Conservation (phyloP, 768 basidiomycete genomes). For the Megacollybia marginata region DNA sequence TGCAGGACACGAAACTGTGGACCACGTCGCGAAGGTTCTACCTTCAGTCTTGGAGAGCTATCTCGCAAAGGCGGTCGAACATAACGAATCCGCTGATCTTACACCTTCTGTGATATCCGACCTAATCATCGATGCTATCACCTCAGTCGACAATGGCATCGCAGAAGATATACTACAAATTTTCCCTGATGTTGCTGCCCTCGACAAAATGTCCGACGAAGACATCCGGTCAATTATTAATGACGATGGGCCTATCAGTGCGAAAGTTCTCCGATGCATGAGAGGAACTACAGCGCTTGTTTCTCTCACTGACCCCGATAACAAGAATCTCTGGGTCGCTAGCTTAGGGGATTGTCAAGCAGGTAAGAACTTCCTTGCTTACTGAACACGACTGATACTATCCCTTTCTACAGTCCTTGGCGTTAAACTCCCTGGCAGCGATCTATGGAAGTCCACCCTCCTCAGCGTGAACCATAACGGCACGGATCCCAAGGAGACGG, state of each 20-base stretch:
- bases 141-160: slow-evolving; percentile 29
- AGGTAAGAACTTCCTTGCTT: slow-evolving; percentile 20
- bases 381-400: background rate
- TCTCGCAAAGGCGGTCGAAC: slow-evolving; percentile 8
- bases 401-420: slow-evolving; percentile 34
- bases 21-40: slow-evolving; percentile 25
- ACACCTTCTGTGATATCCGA: slow-evolving; percentile 17
- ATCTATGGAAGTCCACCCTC: slow-evolving; percentile 29
- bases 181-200: slow-evolving; percentile 29
- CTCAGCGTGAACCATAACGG: slow-evolving; percentile 48
- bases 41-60: slow-evolving; percentile 23
- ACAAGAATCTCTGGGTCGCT: slow-evolving; percentile 44
- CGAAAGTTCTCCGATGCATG: slow-evolving; percentile 37
- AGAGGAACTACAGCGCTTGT: slow-evolving; percentile 44
- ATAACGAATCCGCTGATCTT: background rate
- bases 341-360: slow-evolving; percentile 52
- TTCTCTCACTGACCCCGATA: slow-evolving; percentile 34
- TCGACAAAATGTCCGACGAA: slow-evolving; percentile 26
- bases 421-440: slow-evolving; percentile 16
- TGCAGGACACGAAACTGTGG: slow-evolving; percentile 40
- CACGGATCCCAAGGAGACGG: slow-evolving; percentile 30
- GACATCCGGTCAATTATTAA: slow-evolving; percentile 34
- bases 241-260: slow-evolving; percentile 26
- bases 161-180: slow-evolving; percentile 29
- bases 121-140: slow-evolving; percentile 26